Evolutionary conservation across 2,329 filamentous ascomycete species (phyloP).

Genomic region (Xylaria hypoxylon): DNA sequence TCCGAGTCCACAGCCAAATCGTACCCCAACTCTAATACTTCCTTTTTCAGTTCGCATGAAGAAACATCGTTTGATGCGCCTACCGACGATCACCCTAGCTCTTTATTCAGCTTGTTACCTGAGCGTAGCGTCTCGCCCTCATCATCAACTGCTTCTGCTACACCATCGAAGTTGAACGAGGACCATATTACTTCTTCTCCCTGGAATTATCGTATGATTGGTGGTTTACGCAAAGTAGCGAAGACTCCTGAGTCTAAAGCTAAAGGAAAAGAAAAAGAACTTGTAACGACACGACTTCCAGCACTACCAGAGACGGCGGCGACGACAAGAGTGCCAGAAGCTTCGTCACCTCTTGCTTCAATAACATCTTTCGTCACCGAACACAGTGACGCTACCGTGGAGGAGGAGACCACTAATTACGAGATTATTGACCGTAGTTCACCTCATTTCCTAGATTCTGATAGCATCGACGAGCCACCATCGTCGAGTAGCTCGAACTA

Average conservation of each 20-base stretch:
- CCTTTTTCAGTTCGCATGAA: constrained; percentile 63
- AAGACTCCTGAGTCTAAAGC: constrained; percentile 55
- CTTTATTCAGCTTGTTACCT: constrained; percentile 61
- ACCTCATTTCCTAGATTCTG: constrained; percentile 54
- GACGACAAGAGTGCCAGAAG: constrained; percentile 36
- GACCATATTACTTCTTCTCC: constrained; percentile 55
- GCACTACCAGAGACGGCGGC: constrained; percentile 48
- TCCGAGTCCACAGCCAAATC: constrained; percentile 56
- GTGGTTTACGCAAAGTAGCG: constrained; percentile 66
- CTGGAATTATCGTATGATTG: constrained; percentile 66
- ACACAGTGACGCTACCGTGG: constrained; percentile 57
- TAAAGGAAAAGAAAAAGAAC: constrained; percentile 56
- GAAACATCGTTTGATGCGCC: constrained; percentile 61
- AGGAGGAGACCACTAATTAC: constrained; percentile 64
- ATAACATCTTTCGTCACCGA: constrained; percentile 57
- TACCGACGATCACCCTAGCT: constrained; percentile 60
- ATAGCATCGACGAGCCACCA: constrained; percentile 56
- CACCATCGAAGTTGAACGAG: constrained; percentile 51
- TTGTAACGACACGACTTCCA: constrained; percentile 48
- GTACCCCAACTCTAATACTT: constrained; percentile 56
- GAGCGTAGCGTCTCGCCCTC: constrained; percentile 58
- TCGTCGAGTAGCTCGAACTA: constrained; percentile 63
- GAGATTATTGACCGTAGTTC: constrained; percentile 64
- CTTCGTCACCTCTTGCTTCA: constrained; percentile 43
- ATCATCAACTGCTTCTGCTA: constrained; percentile 51